Base-by-base conservation (phyloP, 225 moss, liverwort and hornwort species). In the Ulota crispa region DNA sequence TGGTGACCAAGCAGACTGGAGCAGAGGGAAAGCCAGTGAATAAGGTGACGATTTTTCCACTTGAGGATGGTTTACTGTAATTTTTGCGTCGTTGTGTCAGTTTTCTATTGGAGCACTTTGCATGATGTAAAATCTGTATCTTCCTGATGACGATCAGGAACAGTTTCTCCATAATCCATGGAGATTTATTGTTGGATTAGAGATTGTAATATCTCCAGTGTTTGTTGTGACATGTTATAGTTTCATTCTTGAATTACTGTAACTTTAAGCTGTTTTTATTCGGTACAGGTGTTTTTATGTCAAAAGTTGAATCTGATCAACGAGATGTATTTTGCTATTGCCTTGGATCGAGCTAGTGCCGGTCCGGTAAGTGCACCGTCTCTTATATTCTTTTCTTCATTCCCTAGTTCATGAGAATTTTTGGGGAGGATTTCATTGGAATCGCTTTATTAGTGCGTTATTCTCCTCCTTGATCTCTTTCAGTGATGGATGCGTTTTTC, bases 301-400 rank as follows among this genome's bases (percentile, higher is more conserved):
- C 83, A 95, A 75, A 95, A 93, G 74, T 83, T 98, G 79, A 66
- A 90, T 75, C 87, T 98, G 24, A 70, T 98, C 14, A 98, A 98
- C 75, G 95, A 98, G 81, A 98, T 95, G 98, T 98, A 98, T 70
- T 98, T 98, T 82, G 98, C 93, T 7, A 94, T 98, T 76, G 95
- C 94, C 56, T 90, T 98, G 27, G 98, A 98, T 85, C 92, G 98
- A 70, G 98, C 88, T 34, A 95, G 94, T 86, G 95, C 95, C 14
- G 98, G 98, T 34, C 95, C 95, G 78, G 95, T 95, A 83, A 87
- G 93, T 82, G 6, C 43, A 27, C 20, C 23, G 45, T 78, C 69
- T 61, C 43, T 24, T 15, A 15, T 30, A 9, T 70, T n/a, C 41
- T 50, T 26, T 37, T 80, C 56, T 72, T 57, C 50, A 66, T 37